Evolutionary conservation across 139 green algal species (phyloP).

Genomic region (Desmodesmus armatus): DNA sequence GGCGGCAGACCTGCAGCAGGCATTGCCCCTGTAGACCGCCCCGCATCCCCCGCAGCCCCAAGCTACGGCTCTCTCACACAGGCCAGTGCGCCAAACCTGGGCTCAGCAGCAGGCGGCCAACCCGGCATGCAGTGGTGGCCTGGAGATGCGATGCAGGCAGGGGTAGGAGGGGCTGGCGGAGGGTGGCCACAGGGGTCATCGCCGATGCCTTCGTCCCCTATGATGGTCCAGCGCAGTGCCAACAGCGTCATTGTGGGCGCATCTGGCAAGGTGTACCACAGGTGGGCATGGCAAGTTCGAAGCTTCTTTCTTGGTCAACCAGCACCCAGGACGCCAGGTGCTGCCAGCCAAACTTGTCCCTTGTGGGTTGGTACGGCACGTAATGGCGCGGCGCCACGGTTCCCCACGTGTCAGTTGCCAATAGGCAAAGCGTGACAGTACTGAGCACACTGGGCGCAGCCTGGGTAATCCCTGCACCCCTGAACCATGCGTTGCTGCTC

Average conservation of each 20-base stretch:
- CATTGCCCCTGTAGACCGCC: background rate
- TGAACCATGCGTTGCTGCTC: background rate
- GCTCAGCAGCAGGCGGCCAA: background rate
- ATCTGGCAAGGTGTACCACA: conserved; percentile 15
- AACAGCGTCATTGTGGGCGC: conserved; percentile 23
- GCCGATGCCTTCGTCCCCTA: no score
- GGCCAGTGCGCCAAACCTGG: background rate
- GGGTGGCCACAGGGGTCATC: background rate
- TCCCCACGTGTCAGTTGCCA: no score
- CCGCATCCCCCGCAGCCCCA: no score
- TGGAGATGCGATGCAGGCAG: no score
- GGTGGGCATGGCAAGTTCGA: no score
- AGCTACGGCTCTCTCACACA: no score
- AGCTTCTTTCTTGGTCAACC: no score
- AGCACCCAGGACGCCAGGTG: no score
- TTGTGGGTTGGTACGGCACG: no score
- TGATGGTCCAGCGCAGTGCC: conserved; percentile 45
- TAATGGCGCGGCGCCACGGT: no score
- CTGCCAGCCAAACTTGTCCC: no score
- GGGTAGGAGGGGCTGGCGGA: background rate
- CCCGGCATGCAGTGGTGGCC: background rate
- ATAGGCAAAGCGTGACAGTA: background rate
- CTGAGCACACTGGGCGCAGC: background rate
- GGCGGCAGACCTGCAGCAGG: background rate
- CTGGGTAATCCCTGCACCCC: background rate